Evolutionary conservation across 2,329 filamentous ascomycete genomes (phyloP).

Genomic region (Stachybotrys elegans): DNA sequence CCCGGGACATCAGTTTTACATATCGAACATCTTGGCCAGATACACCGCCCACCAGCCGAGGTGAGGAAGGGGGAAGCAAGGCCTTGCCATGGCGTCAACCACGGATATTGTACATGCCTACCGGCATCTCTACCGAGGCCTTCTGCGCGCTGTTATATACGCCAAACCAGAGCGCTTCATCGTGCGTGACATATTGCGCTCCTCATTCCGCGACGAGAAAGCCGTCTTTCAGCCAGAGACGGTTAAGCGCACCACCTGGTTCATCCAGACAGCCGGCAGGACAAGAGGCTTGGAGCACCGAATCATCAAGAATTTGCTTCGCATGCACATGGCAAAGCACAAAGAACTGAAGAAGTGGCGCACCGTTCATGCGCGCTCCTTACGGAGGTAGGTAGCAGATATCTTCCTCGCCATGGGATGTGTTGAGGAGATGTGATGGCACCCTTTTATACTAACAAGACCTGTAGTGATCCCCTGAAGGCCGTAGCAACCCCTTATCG

Average conservation of each 20-base stretch:
- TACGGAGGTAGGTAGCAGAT: neutral
- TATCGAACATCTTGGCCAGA: too few species aligned
- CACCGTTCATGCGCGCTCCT: neutral
- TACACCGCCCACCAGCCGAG: too few species aligned
- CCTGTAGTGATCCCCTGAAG: too few species aligned
- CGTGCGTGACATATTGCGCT: conserved; percentile 53
- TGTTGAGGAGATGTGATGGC: neutral
- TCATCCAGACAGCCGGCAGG: conserved; percentile 59
- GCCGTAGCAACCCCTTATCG: too few species aligned
- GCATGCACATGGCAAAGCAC: conserved; percentile 16
- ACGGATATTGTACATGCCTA: conserved; percentile 58
- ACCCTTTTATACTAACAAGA: too few species aligned
- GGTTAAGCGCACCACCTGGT: conserved; percentile 63
- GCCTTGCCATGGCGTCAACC: conserved; percentile 16
- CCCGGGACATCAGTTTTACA: neutral
- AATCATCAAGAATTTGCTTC: conserved; percentile 64
- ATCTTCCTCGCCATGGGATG: neutral
- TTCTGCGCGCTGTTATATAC: conserved; percentile 67
- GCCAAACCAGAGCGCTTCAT: conserved; percentile 62
- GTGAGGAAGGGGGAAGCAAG: too few species aligned
- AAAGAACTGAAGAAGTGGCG: conserved; percentile 4
- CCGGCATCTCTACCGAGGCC: conserved; percentile 60
- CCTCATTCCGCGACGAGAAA: conserved; percentile 48
- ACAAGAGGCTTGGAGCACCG: conserved; percentile 65
- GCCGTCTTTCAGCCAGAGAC: conserved; percentile 43